Conservation (phyloP, 495 filamentous ascomycete genomes). For the Trichocladium antarcticum region DNA sequence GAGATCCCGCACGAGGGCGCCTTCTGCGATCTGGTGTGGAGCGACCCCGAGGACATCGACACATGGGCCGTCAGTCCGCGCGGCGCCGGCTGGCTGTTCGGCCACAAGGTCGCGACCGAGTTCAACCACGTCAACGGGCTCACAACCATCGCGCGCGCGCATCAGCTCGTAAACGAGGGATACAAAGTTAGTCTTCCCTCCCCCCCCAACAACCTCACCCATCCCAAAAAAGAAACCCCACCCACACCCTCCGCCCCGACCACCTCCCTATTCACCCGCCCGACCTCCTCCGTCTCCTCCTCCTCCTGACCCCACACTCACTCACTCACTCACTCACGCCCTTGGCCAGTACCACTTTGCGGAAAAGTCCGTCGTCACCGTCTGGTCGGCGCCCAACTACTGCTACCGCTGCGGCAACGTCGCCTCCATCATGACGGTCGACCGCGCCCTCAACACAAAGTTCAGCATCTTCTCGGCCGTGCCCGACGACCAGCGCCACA, state of each 20-base stretch:
- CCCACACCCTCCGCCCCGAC: too few relatives aligned
- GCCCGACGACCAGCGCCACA: constrained; percentile 77
- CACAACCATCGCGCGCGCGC: constrained; percentile 86
- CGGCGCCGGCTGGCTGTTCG: constrained; percentile 95
- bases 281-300: too few relatives aligned
- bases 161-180: constrained; percentile 95
- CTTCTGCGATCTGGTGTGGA: constrained; percentile 97
- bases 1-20: constrained; percentile 98
- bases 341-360: constrained; percentile 69
- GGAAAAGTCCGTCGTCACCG: constrained; percentile 94
- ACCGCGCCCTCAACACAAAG: constrained; percentile 67
- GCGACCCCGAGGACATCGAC: constrained; percentile 94
- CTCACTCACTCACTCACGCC: background rate
- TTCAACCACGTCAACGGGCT: constrained; percentile 98
- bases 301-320: too few relatives aligned
- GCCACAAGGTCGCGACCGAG: constrained; percentile 93
- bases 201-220: background rate
- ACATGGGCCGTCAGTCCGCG: constrained; percentile 94
- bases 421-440: constrained; percentile 90
- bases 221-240: background rate
- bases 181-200: constrained; percentile 57
- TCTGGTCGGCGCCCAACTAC: constrained; percentile 98
- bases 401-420: constrained; percentile 98
- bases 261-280: too few relatives aligned
- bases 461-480: constrained; percentile 96